Conservation (phyloP, 768 basidiomycete genomes). For the Exidia glandulosa region DNA sequence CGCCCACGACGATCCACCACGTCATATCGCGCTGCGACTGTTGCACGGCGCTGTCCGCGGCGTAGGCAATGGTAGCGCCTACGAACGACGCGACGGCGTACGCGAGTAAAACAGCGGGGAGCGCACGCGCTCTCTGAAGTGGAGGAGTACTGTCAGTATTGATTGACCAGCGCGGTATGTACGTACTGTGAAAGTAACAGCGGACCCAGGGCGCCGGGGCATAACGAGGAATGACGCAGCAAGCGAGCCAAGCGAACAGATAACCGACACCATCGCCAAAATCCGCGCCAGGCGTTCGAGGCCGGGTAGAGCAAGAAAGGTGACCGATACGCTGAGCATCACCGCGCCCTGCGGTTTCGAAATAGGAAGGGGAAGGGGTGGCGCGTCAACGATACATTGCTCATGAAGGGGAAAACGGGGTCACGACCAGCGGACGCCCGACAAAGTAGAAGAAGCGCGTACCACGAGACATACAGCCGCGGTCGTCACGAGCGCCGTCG, state of each 20-base stretch:
- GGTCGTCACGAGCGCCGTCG: conserved; percentile 36
- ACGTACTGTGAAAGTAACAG: neutral
- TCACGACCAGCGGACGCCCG: neutral
- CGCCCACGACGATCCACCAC: conserved; percentile 52
- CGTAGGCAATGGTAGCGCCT: conserved; percentile 52
- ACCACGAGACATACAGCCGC: conserved; percentile 57
- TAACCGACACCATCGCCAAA: conserved; percentile 54
- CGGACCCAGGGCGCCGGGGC: conserved; percentile 44
- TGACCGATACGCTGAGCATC: conserved; percentile 70
- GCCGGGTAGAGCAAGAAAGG: conserved; percentile 69
- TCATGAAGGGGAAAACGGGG: too few relatives aligned
- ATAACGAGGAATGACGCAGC: conserved; percentile 57
- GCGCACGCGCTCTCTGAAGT: conserved; percentile 27
- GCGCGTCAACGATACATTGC: neutral
- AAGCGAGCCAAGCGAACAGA: conserved; percentile 62
- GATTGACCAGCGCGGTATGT: conserved; percentile 4
- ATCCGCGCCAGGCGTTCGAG: conserved; percentile 53
- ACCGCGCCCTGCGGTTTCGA: conserved; percentile 51
- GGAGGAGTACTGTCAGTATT: conserved; percentile 37
- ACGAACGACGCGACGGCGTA: conserved; percentile 64
- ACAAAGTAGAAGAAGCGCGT: conserved; percentile 20
- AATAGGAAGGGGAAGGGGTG: too few relatives aligned
- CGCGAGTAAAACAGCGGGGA: conserved; percentile 62
- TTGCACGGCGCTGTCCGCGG: conserved; percentile 40
- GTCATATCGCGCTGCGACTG: conserved; percentile 30